Evolutionary conservation across 1,284 basidiomycete genomes (phyloP).

Genomic region (Trichosporon coremiiforme): DNA sequence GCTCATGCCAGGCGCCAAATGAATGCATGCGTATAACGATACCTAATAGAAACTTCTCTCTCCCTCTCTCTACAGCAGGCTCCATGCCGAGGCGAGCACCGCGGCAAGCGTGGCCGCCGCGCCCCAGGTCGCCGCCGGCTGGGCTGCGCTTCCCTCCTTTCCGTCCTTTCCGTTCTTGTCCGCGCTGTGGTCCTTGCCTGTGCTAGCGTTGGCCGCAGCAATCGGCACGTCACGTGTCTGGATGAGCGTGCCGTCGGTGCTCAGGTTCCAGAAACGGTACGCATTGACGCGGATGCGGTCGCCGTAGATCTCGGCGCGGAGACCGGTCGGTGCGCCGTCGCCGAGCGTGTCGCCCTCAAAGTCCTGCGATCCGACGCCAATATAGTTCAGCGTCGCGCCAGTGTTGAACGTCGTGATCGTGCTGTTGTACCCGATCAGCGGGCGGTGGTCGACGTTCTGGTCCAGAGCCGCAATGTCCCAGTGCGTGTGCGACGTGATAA

Average conservation of each 20-base stretch:
- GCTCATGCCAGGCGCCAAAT: no score
- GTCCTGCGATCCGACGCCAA: background rate
- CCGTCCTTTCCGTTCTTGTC: background rate
- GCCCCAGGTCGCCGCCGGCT: background rate
- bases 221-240: conserved; percentile 13
- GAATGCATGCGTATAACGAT: background rate
- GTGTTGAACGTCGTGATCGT: conserved; percentile 22
- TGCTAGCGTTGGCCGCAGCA: background rate
- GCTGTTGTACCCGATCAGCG: background rate
- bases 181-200: background rate
- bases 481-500: conserved; percentile 21
- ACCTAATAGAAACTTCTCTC: background rate
- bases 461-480: conserved; percentile 19
- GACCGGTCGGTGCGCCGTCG: background rate
- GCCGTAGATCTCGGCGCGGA: conserved; percentile 15
- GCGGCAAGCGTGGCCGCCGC: background rate
- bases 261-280: conserved; percentile 16
- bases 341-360: background rate
- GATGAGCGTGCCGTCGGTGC: conserved; percentile 6
- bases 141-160: background rate
- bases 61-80: background rate
- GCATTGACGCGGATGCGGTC: conserved; percentile 21
- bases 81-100: background rate
- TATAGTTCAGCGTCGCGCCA: conserved; percentile 1
- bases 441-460: conserved; percentile 21